Percentiles rank a stretch among this genome's conserved stretches.
These are phyloP conservation scores for Lentinus polychrous DNA, from an alignment of 1,284 basidiomycete genomes.

Conservation along the genomic window DNA sequence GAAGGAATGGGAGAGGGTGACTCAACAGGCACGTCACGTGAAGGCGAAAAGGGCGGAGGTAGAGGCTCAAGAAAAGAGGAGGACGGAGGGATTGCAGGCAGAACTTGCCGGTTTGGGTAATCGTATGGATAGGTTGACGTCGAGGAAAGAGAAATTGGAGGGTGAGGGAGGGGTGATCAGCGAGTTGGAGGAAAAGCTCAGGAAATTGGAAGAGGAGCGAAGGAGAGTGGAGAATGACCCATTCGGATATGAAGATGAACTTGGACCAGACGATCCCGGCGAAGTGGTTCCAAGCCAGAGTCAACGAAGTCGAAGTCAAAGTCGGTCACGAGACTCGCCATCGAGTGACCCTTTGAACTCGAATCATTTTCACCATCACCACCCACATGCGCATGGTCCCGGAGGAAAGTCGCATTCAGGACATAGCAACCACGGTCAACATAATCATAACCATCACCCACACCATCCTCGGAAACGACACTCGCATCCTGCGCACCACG, in stretches of 20 bases:
- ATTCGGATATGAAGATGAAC: slow-evolving; percentile 23
- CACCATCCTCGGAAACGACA: slow-evolving; percentile 24
- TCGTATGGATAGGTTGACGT: slow-evolving; percentile 45
- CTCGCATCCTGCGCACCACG: slow-evolving; percentile 17
- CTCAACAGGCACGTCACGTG: slow-evolving; percentile 26
- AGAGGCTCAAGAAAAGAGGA: slow-evolving; percentile 34
- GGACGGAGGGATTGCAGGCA: slow-evolving; percentile 36
- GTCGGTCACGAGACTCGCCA: slow-evolving; percentile 2
- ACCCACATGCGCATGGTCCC: slow-evolving; percentile 10
- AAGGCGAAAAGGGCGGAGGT: slow-evolving; percentile 27
- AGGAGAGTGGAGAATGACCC: slow-evolving; percentile 31
- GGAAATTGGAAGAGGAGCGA: slow-evolving; percentile 31
- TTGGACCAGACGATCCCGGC: slow-evolving; percentile 7
- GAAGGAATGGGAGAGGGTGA: slow-evolving; percentile 36
- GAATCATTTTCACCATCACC: slow-evolving; percentile 11
- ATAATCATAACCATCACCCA: neutral
- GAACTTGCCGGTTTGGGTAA: slow-evolving; percentile 34
- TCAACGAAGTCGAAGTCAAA: slow-evolving; percentile 11
- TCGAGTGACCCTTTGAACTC: slow-evolving; percentile 3
- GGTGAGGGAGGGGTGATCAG: slow-evolving; percentile 28
- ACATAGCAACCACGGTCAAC: too few relatives aligned
- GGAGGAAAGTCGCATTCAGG: neutral
- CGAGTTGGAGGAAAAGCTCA: slow-evolving; percentile 34
- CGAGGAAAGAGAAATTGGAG: slow-evolving; percentile 53
- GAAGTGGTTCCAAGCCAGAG: neutral